Base-by-base conservation (phyloP, 169 alveolate genomes). In the Babesia microti region DNA sequence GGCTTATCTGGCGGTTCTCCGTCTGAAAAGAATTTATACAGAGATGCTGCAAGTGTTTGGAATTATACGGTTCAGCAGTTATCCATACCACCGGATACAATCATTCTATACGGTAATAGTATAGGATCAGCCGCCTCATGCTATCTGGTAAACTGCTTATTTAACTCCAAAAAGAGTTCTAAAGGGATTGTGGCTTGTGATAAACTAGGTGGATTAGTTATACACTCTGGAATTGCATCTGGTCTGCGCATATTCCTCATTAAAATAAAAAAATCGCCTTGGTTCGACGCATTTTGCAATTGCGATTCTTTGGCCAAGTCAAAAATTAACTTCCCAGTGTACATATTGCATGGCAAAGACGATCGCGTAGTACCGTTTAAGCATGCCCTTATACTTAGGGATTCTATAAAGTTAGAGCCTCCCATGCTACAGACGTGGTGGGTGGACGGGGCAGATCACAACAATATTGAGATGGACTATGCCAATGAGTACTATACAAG, bases 121-220 rank as follows among this genome's bases (percentile, higher is more conserved):
- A 58, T 89, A 18, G 96, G 96, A 14, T 67, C 91, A 9, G 92
- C 84, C 17, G 85, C 93, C n/a, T 35, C 88, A 19, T 75, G 85
- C 33, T 84, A 84, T 48, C 49, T 85, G 5, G 63, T 59, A 9
- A 39, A 67, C 56, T 17, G 44, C 45, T 18, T 46, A 26, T 36
- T 14, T 65, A n/a, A 69, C 63, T 17, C 33, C 67, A 6, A n/a
- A n/a, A n/a, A n/a, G n/a, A 52, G 36, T 39, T 26, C 34, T 32
- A 24, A 30, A 17, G 17, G 34, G 12, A 26, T 57, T 19, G 48
- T 47, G 19, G 76, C 61, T n/a, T 17, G 24, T 15, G 26, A 46
- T 24, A 79, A 80, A 3, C 78, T 85, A 1, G 91, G 89, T 0
- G 96, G 96, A 4, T 50, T 87, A n/a, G 54, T 89, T 19, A 58